Base-by-base conservation (phyloP, 148 eudicot species). In the Rhododendron griersonianum region DNA sequence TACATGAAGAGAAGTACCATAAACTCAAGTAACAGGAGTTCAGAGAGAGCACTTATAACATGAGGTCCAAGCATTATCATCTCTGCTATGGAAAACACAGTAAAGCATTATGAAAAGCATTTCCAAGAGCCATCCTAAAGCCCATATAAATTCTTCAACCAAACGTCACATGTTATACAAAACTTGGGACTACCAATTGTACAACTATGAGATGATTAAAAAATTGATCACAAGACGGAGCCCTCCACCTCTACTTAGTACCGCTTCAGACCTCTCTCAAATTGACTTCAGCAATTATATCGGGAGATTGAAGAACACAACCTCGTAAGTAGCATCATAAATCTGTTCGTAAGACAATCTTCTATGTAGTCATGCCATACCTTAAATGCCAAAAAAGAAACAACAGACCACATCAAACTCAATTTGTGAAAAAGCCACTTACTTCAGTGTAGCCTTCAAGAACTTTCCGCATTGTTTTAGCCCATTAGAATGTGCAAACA, bases 401-500 rank as follows among this genome's bases (percentile, higher is more conserved):
- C 37, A 86, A 87, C 91, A 88, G 89, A 87, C 92, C 92, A 90
- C 83, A 82, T 87, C 55, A 87, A 86, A 90, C 86, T 71, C 90
- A 85, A 51, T 84, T 78, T 87, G 81, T 84, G 90, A 80, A 84
- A 86, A 90, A 90, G 87, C 86, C 89, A 89, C 89, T 90, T 85
- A 87, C 92, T 92, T 84, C 90, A 81, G 59, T 80, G 89, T 86
- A 69, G 88, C 86, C 91, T 85, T 85, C 88, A 83, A 83, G 87
- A 85, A 87, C 85, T 89, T 92, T 89, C 92, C 91, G 87, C 92
- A 89, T 87, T 87, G 91, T 90, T 87, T 55, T 67, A 92, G 89
- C 92, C 89, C 90, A 89, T 89, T 89, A 89, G 84, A 85, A 91
- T 89, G 89, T 86, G 93, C 89, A 90, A 88, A 91, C 85, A 90